These are phyloP conservation scores for Rusavskia elegans DNA, from an alignment of 495 filamentous ascomycete species.

Conservation along the genomic window DNA sequence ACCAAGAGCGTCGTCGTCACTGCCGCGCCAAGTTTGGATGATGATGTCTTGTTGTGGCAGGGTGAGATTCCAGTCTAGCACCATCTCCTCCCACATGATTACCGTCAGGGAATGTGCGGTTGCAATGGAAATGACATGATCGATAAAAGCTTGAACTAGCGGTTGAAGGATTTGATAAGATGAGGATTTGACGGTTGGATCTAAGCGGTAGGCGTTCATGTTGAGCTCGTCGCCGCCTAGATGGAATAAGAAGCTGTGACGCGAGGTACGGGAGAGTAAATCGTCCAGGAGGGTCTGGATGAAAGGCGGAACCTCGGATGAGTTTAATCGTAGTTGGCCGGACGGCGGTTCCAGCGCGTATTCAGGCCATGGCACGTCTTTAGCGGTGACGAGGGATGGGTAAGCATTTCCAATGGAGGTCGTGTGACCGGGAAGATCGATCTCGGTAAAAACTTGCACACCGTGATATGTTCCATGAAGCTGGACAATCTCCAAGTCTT, in stretches of 20 bases:
- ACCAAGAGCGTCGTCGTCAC: conserved; percentile 28
- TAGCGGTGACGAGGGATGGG: conserved; percentile 58
- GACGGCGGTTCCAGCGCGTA: conserved; percentile 29
- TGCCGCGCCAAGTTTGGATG: conserved; percentile 54
- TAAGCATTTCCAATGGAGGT: conserved; percentile 42
- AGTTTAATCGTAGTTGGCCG: conserved; percentile 58
- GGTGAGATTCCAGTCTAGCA: conserved; percentile 54
- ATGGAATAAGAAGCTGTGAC: conserved; percentile 57
- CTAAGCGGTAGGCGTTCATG: conserved; percentile 48
- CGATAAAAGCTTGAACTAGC: conserved; percentile 54
- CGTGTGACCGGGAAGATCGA: conserved; percentile 71
- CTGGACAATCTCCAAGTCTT: conserved; percentile 44
- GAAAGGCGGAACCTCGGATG: conserved; percentile 46
- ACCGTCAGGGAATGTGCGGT: conserved; percentile 40
- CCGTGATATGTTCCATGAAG: conserved; percentile 47
- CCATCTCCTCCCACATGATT: conserved; percentile 74
- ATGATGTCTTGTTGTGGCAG: conserved; percentile 37
- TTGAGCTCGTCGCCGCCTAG: conserved; percentile 74
- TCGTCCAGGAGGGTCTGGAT: conserved; percentile 52
- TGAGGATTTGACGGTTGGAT: conserved; percentile 48
- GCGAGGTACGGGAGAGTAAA: conserved; percentile 48
- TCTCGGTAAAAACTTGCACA: conserved; percentile 58
- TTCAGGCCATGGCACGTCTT: conserved; percentile 34
- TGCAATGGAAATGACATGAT: conserved; percentile 41
- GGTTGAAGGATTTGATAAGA: conserved; percentile 42